phyloP scores from a whole-genome alignment of 176 grass and related monocot species.

The Hyparrhenia diplandra region DNA sequence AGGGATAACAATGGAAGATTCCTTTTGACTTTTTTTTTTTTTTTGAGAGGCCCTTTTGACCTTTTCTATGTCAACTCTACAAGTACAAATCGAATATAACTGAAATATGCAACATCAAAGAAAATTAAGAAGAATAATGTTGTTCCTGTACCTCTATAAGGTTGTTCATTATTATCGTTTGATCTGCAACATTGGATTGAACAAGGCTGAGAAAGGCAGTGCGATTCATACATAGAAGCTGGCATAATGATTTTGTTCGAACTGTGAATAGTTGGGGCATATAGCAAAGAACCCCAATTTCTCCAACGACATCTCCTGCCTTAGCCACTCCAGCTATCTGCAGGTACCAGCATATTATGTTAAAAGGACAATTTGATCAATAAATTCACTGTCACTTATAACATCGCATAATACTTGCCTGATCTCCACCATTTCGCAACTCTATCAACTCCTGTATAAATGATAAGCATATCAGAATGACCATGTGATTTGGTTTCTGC shows the following conservation, averaged over 20 bases:
- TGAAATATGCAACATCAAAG: constrained; percentile 2
- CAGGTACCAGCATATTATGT: constrained; percentile 23
- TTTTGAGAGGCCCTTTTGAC: no score
- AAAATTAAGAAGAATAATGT: neutral
- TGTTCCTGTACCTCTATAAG: constrained; percentile 63
- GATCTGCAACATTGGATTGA: constrained; percentile 91
- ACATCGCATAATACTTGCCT: constrained; percentile 41
- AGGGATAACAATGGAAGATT: neutral
- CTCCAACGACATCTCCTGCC: constrained; percentile 84
- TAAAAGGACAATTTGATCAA: constrained; percentile 22
- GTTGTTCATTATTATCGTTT: constrained; percentile 93
- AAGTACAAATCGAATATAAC: neutral
- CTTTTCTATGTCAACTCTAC: neutral
- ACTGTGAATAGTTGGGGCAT: constrained; percentile 91
- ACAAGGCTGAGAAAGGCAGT: constrained; percentile 74
- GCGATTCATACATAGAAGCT: constrained; percentile 83
- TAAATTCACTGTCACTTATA: constrained; percentile 9
- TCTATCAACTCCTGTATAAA: constrained; percentile 78
- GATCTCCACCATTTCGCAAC: constrained; percentile 41
- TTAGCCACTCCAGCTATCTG: constrained; percentile 50
- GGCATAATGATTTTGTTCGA: constrained; percentile 83
- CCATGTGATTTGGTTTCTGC: neutral
- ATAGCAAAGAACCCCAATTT: constrained; percentile 94
- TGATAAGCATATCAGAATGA: constrained; percentile 30
- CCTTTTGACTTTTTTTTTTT: no score